Base-by-base conservation (phyloP, 495 filamentous ascomycete genomes). In the Aspergillus bridgeri region DNA sequence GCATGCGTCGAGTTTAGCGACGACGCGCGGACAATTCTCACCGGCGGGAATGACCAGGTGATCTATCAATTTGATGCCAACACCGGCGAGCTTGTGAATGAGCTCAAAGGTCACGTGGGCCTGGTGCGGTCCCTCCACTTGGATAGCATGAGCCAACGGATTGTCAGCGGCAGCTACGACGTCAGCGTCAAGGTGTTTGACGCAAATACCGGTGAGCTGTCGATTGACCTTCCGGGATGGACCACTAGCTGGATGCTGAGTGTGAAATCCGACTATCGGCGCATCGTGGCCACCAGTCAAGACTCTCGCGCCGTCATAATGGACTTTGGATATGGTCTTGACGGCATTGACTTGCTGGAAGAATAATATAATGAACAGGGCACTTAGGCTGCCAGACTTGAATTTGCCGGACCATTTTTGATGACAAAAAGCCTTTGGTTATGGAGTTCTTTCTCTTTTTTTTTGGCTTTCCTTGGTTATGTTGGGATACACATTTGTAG, bases 1-100 rank as follows among this genome's bases (percentile, higher is more conserved):
- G 94, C 94, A 2, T 96, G 94, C 69, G 90, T 93, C 56, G 94
- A 98, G 69, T 96, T 98, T 70, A 91, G 87, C 51, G 89, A 96
- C 54, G 94, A 98, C 69, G 89, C 87, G 13, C 85, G 87, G 46
- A 90, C 86, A 55, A 91, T 98, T 42, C 85, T 96, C 18, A 91
- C 91, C 5, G 94, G 94, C 42, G 94, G 94, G 22, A 98, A 96
- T 66, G 94, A 97, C 69, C 84, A 89, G 65, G 83, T 91, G 27
- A 96, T 97, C 59, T 93, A 96, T 63, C 87, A 96, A 60, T 98
- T 93, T 80, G 90, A 98, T 67, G 88, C 91, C 33, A 89, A 88
- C 64, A 96, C 90, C 4, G 94, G 92, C 38, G 86, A 91, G 65
- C 85, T 92, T 63, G 79, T 94, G 45, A 81, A 84, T 60, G 85